phyloP scores from a whole-genome alignment of 441 rosid genomes.

The Bocquillonia castaneifolia region DNA sequence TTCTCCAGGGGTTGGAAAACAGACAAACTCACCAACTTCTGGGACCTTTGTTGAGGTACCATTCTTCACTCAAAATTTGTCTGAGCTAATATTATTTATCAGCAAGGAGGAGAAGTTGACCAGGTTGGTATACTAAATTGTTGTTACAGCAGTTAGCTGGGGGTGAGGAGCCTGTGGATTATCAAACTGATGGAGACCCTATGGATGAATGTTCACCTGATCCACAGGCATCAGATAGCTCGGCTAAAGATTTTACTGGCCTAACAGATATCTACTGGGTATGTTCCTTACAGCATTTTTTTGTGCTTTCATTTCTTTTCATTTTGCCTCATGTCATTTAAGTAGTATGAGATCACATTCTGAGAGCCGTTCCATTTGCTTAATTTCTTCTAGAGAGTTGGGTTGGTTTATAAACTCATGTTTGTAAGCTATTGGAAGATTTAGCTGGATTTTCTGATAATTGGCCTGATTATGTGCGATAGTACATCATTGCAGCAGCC shows the following conservation, averaged over 20 bases:
- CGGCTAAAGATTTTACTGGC: slow-evolving; percentile 47
- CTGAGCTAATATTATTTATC: slow-evolving; percentile 15
- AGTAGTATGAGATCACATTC: background rate
- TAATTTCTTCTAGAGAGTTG: slow-evolving; percentile 4
- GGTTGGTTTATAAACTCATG: background rate
- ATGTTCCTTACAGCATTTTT: slow-evolving; percentile 13
- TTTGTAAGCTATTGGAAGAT: background rate
- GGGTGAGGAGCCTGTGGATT: slow-evolving; percentile 31
- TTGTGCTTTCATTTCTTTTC: background rate
- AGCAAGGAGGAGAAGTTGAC: slow-evolving; percentile 4
- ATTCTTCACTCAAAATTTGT: slow-evolving; percentile 11
- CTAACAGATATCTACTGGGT: slow-evolving; percentile 92
- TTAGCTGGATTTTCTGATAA: slow-evolving; percentile 1
- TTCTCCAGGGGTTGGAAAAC: slow-evolving; percentile 31
- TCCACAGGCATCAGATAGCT: slow-evolving; percentile 34
- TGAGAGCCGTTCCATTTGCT: background rate
- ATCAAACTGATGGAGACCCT: slow-evolving; percentile 39
- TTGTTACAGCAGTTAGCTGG: slow-evolving; percentile 38
- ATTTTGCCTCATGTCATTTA: background rate
- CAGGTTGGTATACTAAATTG: slow-evolving; percentile 1
- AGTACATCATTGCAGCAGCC: slow-evolving; percentile 1
- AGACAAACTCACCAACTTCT: slow-evolving; percentile 27
- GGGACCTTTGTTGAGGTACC: slow-evolving; percentile 43
- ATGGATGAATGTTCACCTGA: slow-evolving; percentile 43
- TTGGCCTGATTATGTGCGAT: slow-evolving; percentile 22